phyloP scores from a whole-genome alignment of 805 yeast genomes.

The Hanseniaspora guilliermondii region DNA sequence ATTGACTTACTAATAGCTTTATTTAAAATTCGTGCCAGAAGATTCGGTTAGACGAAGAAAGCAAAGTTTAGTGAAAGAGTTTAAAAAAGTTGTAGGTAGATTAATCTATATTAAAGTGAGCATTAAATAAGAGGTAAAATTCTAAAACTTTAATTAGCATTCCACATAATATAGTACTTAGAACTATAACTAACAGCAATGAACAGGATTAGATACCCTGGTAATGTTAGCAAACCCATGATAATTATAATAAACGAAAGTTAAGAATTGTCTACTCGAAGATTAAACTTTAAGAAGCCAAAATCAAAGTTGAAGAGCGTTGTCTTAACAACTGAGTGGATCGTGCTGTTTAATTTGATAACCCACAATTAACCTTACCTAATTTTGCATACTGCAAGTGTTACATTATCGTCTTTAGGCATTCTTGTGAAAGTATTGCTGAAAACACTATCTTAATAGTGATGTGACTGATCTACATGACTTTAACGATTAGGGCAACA shows the following conservation, averaged over 20 bases:
- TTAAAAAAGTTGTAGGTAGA: slow-evolving; percentile 7
- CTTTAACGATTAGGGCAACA: slow-evolving; percentile 6
- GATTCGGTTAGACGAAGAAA: slow-evolving; percentile 9
- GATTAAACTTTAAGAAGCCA: neutral
- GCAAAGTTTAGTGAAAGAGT: slow-evolving; percentile 4
- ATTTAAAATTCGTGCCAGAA: slow-evolving; percentile 10
- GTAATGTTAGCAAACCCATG: slow-evolving; percentile 1
- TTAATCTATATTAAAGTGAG: neutral
- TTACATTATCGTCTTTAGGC: slow-evolving; percentile 9
- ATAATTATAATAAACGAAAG: slow-evolving; percentile 3
- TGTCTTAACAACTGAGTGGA: slow-evolving; percentile 6
- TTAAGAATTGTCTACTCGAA: slow-evolving; percentile 9
- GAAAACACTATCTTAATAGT: neutral
- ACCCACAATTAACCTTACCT: slow-evolving; percentile 11
- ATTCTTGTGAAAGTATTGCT: neutral
- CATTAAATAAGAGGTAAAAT: slow-evolving; percentile 3
- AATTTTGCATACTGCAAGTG: slow-evolving; percentile 1
- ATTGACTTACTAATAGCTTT: neutral
- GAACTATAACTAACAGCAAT: neutral
- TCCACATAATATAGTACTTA: neutral
- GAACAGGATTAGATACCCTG: slow-evolving; percentile 9
- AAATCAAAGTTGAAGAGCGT: slow-evolving; percentile 12
- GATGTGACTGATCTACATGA: slow-evolving; percentile 8
- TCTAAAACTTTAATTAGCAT: neutral
- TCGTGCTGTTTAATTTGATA: slow-evolving; percentile 11